Conservation (phyloP, 1,284 basidiomycete genomes). For the Leccinum solheimii region DNA sequence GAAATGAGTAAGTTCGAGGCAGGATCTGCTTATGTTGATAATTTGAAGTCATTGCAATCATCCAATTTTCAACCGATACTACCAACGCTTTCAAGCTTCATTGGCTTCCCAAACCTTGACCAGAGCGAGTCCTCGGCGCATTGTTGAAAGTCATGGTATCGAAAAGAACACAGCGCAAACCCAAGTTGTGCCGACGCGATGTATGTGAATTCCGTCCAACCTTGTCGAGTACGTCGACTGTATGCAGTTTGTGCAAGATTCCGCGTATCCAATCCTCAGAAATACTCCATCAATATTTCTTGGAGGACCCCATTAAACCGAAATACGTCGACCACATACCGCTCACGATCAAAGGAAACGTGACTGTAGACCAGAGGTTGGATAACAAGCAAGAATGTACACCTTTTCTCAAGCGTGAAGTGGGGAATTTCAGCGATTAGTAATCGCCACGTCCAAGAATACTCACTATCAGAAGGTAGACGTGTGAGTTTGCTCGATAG, state of each 20-base stretch:
- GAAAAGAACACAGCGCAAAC: not conserved
- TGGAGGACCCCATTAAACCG: not conserved
- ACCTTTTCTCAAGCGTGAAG: accelerated
- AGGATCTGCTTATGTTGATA: constrained; percentile 8
- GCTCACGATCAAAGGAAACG: not conserved
- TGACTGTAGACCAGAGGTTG: not conserved
- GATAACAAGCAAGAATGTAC: not conserved
- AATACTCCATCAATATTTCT: not conserved
- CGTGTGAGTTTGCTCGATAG: constrained; percentile 55
- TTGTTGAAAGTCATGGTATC: not conserved
- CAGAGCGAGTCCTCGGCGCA: not conserved
- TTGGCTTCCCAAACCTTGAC: not conserved
- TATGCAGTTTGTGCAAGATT: not conserved
- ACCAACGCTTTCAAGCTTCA: not conserved
- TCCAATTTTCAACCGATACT: constrained; percentile 65
- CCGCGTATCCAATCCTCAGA: too few species aligned
- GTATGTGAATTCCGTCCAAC: not conserved
- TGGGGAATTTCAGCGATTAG: not conserved
- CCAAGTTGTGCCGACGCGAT: not conserved
- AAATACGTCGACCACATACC: not conserved
- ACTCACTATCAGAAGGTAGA: constrained; percentile 69
- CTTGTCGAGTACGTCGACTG: not conserved
- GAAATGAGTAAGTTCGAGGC: constrained; percentile 41
- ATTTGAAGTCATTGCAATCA: constrained; percentile 93
- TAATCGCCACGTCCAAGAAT: not conserved